Evolutionary conservation across 768 basidiomycete genomes (phyloP).

Genomic region (Daedaleopsis sinensis): DNA sequence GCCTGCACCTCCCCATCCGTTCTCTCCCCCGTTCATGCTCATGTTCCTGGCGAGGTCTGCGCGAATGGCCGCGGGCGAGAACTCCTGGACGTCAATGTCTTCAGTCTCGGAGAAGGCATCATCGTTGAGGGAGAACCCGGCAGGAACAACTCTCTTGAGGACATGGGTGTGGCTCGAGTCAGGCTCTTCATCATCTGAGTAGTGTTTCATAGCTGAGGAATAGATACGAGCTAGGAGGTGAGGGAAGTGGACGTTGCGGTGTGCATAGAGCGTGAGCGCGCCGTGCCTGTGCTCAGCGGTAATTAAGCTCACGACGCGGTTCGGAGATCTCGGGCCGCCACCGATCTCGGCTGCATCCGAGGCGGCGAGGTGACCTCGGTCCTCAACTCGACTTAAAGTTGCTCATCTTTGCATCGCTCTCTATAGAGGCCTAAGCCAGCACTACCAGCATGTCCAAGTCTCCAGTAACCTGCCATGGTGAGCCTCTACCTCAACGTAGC

Average conservation of each 20-base stretch:
- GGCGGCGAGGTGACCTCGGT: conserved; percentile 3
- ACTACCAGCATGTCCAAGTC: conserved; percentile 47
- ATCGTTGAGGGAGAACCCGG: conserved; percentile 49
- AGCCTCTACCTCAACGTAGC: conserved; percentile 13
- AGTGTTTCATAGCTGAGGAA: conserved; percentile 4
- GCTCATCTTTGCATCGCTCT: not conserved
- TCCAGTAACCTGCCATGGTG: conserved; percentile 92
- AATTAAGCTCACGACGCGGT: conserved; percentile 4
- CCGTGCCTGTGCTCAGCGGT: not conserved
- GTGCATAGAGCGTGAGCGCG: not conserved
- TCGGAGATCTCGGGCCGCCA: conserved; percentile 3
- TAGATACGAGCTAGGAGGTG: not conserved
- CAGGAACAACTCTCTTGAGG: not conserved
- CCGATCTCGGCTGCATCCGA: no score
- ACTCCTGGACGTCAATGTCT: conserved; percentile 51
- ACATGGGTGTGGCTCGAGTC: not conserved
- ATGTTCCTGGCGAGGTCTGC: conserved; percentile 59
- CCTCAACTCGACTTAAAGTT: not conserved
- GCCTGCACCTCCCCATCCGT: conserved; percentile 34
- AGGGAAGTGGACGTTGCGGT: conserved; percentile 11
- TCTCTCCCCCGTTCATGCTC: conserved; percentile 28
- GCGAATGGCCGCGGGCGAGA: conserved; percentile 64
- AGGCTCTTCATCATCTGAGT: conserved; percentile 12
- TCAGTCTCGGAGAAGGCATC: conserved; percentile 71
- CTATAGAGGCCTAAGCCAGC: not conserved